Evolutionary conservation across 192 early-diverging fungal genomes (phyloP).

Genomic region (Gonapodya prolifera): DNA sequence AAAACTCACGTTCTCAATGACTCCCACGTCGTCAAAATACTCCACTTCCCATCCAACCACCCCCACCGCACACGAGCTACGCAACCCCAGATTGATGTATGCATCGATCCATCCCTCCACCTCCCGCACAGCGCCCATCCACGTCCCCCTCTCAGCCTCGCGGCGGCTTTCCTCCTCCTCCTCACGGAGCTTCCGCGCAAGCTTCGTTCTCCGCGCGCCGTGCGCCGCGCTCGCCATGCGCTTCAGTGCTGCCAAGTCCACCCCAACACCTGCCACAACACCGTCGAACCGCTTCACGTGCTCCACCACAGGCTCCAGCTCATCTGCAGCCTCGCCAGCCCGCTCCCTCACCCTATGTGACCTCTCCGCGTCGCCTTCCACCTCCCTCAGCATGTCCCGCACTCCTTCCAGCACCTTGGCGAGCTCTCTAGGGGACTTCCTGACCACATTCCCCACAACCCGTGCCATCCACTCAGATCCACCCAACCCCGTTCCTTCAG

Average conservation of each 20-base stretch:
- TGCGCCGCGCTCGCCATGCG: background rate
- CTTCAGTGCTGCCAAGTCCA: background rate
- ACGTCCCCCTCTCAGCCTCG: background rate
- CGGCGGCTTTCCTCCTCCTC: background rate
- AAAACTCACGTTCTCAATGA: background rate
- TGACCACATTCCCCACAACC: background rate
- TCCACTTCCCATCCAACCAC: background rate
- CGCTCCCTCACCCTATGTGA: background rate
- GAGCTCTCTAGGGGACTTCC: background rate
- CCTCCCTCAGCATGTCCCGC: background rate
- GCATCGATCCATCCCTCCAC: background rate
- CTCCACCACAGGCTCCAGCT: background rate
- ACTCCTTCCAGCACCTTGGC: background rate
- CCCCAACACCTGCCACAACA: no score
- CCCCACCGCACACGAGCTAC: background rate
- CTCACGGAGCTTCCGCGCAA: background rate
- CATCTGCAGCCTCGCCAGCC: background rate
- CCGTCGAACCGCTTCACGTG: background rate
- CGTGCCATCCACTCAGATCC: background rate
- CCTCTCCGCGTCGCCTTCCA: background rate
- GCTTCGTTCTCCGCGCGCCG: background rate
- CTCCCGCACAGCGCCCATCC: background rate
- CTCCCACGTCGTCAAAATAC: background rate
- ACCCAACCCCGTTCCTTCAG: background rate
- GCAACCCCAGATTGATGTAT: background rate